These are phyloP conservation scores for Psilocybe tampanensis DNA, from an alignment of 768 basidiomycete genomes.

Conservation along the genomic window DNA sequence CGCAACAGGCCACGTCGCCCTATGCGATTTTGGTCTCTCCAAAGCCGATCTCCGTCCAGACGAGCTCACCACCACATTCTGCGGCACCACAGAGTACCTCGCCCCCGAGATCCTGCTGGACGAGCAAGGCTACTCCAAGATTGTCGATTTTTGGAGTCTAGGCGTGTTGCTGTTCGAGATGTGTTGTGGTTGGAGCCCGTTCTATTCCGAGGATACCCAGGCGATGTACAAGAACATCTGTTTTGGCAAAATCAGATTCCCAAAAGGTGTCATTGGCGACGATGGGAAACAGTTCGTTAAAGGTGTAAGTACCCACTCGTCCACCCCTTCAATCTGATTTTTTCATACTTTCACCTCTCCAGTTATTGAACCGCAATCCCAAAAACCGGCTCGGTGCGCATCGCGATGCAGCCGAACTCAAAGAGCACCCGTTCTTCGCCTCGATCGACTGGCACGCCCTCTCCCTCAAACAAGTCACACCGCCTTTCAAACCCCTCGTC, in stretches of 20 bases:
- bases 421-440: constrained; percentile 94
- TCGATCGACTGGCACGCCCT: constrained; percentile 91
- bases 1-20: too few species aligned
- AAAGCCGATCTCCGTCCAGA: constrained; percentile 93
- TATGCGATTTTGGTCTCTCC: constrained; percentile 98
- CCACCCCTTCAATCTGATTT: not conserved
- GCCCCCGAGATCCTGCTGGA: constrained; percentile 98
- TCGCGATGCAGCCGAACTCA: constrained; percentile 91
- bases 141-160: constrained; percentile 98
- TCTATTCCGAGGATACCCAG: constrained; percentile 98
- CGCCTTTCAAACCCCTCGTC: constrained; percentile 97
- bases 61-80: constrained; percentile 98
- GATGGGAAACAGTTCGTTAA: constrained; percentile 99
- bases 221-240: constrained; percentile 99
- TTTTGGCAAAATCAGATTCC: constrained; percentile 98
- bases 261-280: constrained; percentile 94
- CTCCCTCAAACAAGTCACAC: constrained; percentile 85
- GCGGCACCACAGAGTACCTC: constrained; percentile 98
- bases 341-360: constrained; percentile 10
- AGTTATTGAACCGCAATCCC: constrained; percentile 99
- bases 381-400: constrained; percentile 92
- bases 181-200: constrained; percentile 99
- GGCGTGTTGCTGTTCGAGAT: constrained; percentile 98
- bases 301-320: constrained; percentile 80
- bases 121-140: constrained; percentile 97